Conservation (phyloP, 1,284 basidiomycete species). For the Caloboletus firmus region DNA sequence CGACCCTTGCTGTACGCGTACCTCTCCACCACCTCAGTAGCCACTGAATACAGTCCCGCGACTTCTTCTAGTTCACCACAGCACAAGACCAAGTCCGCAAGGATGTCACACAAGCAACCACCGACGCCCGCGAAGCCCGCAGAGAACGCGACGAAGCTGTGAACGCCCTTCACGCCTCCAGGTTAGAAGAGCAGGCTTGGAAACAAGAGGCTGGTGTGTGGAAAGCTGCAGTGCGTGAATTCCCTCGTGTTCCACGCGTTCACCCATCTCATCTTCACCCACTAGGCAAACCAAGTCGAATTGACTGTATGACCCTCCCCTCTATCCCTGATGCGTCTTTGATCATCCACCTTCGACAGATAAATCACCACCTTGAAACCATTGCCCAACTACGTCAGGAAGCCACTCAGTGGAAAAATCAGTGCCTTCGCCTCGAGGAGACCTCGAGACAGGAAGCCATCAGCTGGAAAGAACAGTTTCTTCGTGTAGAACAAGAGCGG, state of each 20-base stretch:
- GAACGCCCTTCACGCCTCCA: slow-evolving; percentile 44
- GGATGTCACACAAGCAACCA: slow-evolving; percentile 46
- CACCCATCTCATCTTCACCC: slow-evolving; percentile 8
- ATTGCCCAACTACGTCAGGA: slow-evolving; percentile 62
- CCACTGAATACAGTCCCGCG: slow-evolving; percentile 3
- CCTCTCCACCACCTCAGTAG: neutral
- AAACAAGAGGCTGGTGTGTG: slow-evolving; percentile 49
- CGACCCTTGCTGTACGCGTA: slow-evolving; percentile 34
- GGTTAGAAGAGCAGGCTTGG: slow-evolving; percentile 49
- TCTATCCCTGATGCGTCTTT: slow-evolving; percentile 1
- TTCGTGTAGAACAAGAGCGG: slow-evolving; percentile 64
- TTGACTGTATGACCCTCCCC: slow-evolving; percentile 45
- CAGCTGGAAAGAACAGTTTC: slow-evolving; percentile 73
- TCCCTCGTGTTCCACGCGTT: neutral
- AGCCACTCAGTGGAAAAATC: slow-evolving; percentile 65
- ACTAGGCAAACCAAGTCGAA: slow-evolving; percentile 56
- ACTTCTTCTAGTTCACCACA: slow-evolving; percentile 41
- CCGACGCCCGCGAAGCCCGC: slow-evolving; percentile 48
- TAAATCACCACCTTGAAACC: slow-evolving; percentile 58
- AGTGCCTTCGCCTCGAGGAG: slow-evolving; percentile 54
- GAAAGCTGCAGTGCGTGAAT: slow-evolving; percentile 54
- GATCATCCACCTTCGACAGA: slow-evolving; percentile 35
- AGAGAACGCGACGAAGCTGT: slow-evolving; percentile 57
- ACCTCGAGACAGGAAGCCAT: slow-evolving; percentile 45
- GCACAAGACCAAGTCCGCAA: slow-evolving; percentile 46